Conservation (phyloP, 345 rosid species). For the Chamaenerion angustifolium region DNA sequence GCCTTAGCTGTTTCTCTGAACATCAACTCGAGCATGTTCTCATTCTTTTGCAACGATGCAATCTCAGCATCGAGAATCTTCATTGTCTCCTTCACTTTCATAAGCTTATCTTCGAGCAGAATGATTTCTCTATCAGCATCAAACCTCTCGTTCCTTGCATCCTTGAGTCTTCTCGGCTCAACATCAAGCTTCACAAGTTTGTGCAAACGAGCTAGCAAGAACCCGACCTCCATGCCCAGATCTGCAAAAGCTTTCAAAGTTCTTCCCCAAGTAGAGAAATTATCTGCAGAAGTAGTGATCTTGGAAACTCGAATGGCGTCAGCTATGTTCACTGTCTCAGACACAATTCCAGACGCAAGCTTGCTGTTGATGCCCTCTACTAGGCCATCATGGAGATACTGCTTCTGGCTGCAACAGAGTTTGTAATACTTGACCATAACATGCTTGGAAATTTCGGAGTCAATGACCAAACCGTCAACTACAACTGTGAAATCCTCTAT, state of each 20-base stretch:
- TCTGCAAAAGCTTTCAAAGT: constrained; percentile 39
- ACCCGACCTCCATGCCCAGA: constrained; percentile 37
- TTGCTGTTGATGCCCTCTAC: constrained; percentile 28
- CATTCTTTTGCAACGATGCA: constrained; percentile 12
- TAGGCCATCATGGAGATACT: constrained; percentile 25
- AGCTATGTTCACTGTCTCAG: constrained; percentile 29
- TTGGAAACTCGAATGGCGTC: constrained; percentile 27
- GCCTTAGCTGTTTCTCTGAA: constrained; percentile 19
- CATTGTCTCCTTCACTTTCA: constrained; percentile 13
- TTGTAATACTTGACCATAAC: constrained; percentile 23
- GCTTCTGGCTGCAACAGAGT: constrained; percentile 27
- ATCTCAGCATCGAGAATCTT: constrained; percentile 19
- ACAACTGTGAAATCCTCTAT: constrained; percentile 20
- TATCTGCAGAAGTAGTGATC: constrained; percentile 16
- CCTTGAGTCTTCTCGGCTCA: constrained; percentile 14
- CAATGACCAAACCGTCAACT: constrained; percentile 17
- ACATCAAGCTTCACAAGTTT: constrained; percentile 15
- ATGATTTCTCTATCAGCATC: constrained; percentile 15
- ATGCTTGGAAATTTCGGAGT: constrained; percentile 20
- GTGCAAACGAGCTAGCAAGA: constrained; percentile 20
- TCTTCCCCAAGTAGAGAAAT: constrained; percentile 28
- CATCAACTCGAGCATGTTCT: constrained; percentile 13
- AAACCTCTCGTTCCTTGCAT: constrained; percentile 13
- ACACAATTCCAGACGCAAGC: constrained; percentile 35
- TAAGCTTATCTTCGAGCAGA: constrained; percentile 17